Evolutionary conservation across 2,329 filamentous ascomycete species (phyloP), one percentile per base, ranked within the genome.

Genomic region (Tetracladium maxilliforme): DNA sequence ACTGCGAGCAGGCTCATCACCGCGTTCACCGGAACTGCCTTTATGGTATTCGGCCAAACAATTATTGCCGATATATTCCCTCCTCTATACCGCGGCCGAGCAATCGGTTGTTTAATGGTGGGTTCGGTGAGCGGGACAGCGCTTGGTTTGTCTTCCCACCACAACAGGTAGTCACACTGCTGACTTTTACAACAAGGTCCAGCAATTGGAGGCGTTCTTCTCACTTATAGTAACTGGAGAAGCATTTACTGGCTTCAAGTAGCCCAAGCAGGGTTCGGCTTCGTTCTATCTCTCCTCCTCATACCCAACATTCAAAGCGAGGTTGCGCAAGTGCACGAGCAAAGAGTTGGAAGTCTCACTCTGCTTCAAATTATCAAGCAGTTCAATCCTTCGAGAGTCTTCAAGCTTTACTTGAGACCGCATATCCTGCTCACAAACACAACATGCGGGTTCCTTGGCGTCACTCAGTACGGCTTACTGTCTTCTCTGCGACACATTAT

Each of bases 401-500:
- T 45, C 26, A 32, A 27, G 18, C 33, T 35, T 16, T 32, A 40
- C 25, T 13, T 28, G n/a, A 36, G 38, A 16, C 37, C 34, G 10
- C 39, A 44, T 18, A 29, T 45, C 9, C 25, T 37, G 3, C 33
- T 44, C 11, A 38, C 38, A 10, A 7, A 17, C 4, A 9, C 13
- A 14, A 4, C 32, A 11, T 34, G 32, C 18, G 32, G 30, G 3
- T 25, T 33, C 14, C 21, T 37, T 7, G 22, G 26, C 2, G 42
- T 40, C 23, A 42, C 41, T 23, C 44, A 47, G 18, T 75, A 75
- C 40, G 58, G 55, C 2, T 50, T 73, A 0, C 52, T 73, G 3
- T 72, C 68, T 0, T 65, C 65, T 0, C 73, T 78, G 22, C 65
- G 73, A 10, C 74, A 72, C 34, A 62, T 78, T 3, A 51, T 80